Percentiles rank a stretch among this genome's conserved stretches.
Evolutionary conservation across 1,139 yeast genomes (phyloP).

Genomic region (Zygosaccharomyces pseudobailii): DNA sequence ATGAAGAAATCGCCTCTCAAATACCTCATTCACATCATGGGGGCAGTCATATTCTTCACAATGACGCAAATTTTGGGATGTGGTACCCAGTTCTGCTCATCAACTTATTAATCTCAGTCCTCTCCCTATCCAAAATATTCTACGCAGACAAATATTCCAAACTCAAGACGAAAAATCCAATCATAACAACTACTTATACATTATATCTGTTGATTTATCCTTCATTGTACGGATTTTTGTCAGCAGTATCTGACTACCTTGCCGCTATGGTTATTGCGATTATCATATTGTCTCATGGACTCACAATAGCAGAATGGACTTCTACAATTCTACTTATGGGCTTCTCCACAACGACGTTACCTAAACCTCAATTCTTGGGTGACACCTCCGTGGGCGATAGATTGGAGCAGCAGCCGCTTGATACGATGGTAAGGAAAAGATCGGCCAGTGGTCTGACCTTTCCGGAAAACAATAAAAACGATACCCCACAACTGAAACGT

Average conservation of each 20-base stretch:
- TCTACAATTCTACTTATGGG: conserved; percentile 33
- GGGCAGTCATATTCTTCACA: conserved; percentile 28
- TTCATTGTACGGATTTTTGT: conserved; percentile 17
- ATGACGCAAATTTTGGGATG: conserved; percentile 37
- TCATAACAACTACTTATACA: conserved; percentile 31
- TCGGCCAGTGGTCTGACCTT: neutral
- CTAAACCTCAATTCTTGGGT: conserved; percentile 20
- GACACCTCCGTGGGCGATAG: conserved; percentile 6
- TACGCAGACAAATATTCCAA: conserved; percentile 30
- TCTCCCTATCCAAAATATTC: conserved; percentile 37
- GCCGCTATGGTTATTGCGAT: conserved; percentile 29
- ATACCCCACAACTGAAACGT: conserved; percentile 1
- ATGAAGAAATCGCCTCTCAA: conserved; percentile 32
- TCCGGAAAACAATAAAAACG: neutral
- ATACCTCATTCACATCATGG: conserved; percentile 56
- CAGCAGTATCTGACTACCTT: conserved; percentile 27
- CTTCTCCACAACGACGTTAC: conserved; percentile 29
- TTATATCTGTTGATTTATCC: conserved; percentile 28
- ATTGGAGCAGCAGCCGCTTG: neutral
- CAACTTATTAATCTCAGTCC: conserved; percentile 30
- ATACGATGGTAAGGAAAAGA: conserved; percentile 3
- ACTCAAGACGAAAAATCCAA: conserved; percentile 32
- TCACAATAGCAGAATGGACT: conserved; percentile 34
- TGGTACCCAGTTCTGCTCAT: conserved; percentile 32
- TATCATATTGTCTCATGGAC: conserved; percentile 30